Evolutionary conservation across 2,329 filamentous ascomycete species (phyloP).

Genomic region (Zasmidium angulare): DNA sequence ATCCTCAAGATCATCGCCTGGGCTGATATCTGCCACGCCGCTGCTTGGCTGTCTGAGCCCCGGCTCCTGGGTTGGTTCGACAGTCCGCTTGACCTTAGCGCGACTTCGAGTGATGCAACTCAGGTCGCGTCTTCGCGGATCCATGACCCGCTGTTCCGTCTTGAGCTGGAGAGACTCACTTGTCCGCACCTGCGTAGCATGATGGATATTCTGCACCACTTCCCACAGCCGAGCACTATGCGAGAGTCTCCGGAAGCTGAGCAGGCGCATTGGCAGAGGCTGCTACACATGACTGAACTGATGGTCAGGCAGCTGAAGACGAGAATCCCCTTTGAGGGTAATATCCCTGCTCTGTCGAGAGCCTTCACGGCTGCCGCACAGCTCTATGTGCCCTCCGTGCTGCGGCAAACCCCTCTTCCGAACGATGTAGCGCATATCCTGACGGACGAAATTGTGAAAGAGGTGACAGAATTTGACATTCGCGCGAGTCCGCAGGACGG

Average conservation of each 20-base stretch:
- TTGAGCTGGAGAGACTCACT: neutral
- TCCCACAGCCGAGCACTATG: neutral
- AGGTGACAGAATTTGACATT: neutral
- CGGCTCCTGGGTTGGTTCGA: neutral
- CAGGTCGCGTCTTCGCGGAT: neutral
- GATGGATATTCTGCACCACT: neutral
- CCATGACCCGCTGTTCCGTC: neutral
- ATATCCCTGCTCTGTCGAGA: neutral
- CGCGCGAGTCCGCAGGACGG: neutral
- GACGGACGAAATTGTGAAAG: neutral
- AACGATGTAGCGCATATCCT: neutral
- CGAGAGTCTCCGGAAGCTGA: neutral
- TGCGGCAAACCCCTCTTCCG: neutral
- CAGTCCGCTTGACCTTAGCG: neutral
- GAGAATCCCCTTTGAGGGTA: neutral
- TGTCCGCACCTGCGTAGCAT: neutral
- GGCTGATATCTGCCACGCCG: neutral
- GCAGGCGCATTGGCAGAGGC: neutral
- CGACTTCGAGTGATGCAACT: neutral
- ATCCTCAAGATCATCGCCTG: neutral
- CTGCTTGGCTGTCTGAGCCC: neutral
- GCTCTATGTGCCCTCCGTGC: neutral
- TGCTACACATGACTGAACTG: neutral
- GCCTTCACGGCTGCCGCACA: neutral
- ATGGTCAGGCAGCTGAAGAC: neutral